Percentiles rank a stretch among this genome's conserved stretches.
phyloP scores from a whole-genome alignment of 2,329 filamentous ascomycete genomes.

The Xylaria sp. region DNA sequence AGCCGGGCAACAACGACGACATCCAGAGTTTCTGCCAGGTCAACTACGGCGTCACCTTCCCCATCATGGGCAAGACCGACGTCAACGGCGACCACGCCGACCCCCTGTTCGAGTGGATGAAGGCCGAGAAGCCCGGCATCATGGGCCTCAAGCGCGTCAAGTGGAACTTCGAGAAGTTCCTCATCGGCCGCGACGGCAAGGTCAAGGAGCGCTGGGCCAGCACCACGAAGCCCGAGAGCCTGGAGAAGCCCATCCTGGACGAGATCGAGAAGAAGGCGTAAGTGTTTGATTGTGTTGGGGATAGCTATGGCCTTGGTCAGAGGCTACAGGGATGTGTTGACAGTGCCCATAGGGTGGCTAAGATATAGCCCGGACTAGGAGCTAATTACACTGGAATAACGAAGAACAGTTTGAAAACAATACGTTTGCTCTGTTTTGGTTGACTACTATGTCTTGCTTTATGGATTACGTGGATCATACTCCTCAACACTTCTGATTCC shows the following conservation, averaged over 20 bases:
- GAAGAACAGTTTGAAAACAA: too few relatives aligned
- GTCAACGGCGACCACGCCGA: constrained; percentile 86
- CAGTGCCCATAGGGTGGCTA: constrained; percentile 33
- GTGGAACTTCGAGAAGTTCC: constrained; percentile 99
- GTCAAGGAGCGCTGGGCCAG: constrained; percentile 87
- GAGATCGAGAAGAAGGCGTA: constrained; percentile 64
- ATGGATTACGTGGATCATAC: too few relatives aligned
- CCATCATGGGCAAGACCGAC: constrained; percentile 87
- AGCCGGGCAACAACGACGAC: constrained; percentile 80
- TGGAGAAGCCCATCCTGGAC: constrained; percentile 76
- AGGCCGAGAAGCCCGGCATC: constrained; percentile 74
- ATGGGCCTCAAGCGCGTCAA: constrained; percentile 89
- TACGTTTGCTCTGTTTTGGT: too few relatives aligned
- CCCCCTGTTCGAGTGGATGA: constrained; percentile 79
- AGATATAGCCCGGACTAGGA: constrained; percentile 25
- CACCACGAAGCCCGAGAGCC: constrained; percentile 78
- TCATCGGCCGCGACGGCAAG: constrained; percentile 82
- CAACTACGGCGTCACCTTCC: constrained; percentile 94
- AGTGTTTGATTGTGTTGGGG: constrained; percentile 28
- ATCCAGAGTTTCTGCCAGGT: constrained; percentile 85
- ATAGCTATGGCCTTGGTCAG: not conserved
- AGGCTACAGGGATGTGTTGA: constrained; percentile 26
- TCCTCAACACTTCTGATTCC: too few relatives aligned
- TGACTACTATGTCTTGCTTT: too few relatives aligned
- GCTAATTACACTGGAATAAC: not conserved